Percentiles rank a stretch among this genome's conserved stretches.
phyloP scores from a whole-genome alignment of 352 stramenopile genomes.

The Globisporangium nodosum region DNA sequence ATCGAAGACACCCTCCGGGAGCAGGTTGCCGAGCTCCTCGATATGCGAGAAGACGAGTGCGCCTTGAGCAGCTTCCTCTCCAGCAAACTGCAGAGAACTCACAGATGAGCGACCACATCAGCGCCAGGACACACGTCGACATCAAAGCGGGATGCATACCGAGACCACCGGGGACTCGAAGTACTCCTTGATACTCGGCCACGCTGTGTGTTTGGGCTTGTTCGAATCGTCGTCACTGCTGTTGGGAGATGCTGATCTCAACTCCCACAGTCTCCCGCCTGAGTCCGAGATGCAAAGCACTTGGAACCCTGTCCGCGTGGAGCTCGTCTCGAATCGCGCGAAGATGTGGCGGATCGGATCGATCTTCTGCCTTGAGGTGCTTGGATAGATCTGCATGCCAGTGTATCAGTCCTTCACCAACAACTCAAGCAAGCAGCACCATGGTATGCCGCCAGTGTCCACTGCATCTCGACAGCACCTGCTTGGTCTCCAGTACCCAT shows the following conservation, averaged over 20 bases:
- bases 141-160: conserved; percentile 11
- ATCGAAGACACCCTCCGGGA: not conserved
- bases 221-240: not conserved
- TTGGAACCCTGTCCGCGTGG: conserved; percentile 13
- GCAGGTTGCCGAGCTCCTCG: not conserved
- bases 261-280: conserved; percentile 20
- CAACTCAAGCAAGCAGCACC: not conserved
- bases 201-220: conserved; percentile 13
- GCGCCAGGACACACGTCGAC: not conserved
- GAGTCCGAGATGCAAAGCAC: conserved; percentile 28
- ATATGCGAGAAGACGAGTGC: not conserved
- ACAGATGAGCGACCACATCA: not conserved
- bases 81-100: not conserved
- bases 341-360: conserved; percentile 29
- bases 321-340: conserved; percentile 8
- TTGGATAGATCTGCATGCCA: conserved; percentile 30
- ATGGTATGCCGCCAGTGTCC: not conserved
- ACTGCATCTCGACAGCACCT: not conserved
- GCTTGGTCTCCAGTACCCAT: conserved; percentile 6
- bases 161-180: conserved; percentile 20
- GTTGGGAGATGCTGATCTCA: conserved; percentile 4
- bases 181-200: conserved; percentile 38
- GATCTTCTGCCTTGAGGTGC: conserved; percentile 15
- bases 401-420: not conserved
- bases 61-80: not conserved